Evolutionary conservation across 768 basidiomycete species (phyloP).

Genomic region (Tulasnella sp.): DNA sequence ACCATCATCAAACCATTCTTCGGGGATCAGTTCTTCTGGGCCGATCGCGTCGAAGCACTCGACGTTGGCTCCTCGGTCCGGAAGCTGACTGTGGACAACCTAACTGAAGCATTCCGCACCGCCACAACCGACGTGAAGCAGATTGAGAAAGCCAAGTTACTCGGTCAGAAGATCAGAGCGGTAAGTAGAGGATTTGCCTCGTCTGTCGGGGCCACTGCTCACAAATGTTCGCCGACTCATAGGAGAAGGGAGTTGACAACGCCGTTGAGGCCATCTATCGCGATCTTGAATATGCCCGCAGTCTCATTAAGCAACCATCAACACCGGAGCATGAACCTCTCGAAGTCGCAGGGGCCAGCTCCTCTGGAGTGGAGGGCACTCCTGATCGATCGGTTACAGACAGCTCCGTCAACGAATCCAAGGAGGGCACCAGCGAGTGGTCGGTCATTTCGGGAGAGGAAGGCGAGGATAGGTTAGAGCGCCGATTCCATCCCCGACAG

Average conservation of each 20-base stretch:
- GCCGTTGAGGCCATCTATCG: slow-evolving; percentile 96
- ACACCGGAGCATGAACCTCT: slow-evolving; percentile 12
- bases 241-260: slow-evolving; percentile 93
- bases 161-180: slow-evolving; percentile 83
- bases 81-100: slow-evolving; percentile 73
- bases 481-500: not conserved
- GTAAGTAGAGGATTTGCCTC: slow-evolving; percentile 45
- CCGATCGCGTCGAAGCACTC: slow-evolving; percentile 93
- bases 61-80: slow-evolving; percentile 86
- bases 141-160: slow-evolving; percentile 73
- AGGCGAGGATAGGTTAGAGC: slow-evolving; percentile 3
- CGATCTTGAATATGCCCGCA: slow-evolving; percentile 90
- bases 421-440: slow-evolving; percentile 40
- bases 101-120: slow-evolving; percentile 70
- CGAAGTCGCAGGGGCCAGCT: not conserved
- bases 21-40: slow-evolving; percentile 97
- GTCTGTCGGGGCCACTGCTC: not conserved
- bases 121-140: slow-evolving; percentile 90
- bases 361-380: slow-evolving; percentile 12
- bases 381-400: slow-evolving; percentile 21
- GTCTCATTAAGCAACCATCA: slow-evolving; percentile 64
- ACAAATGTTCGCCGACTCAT: slow-evolving; percentile 27
- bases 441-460: slow-evolving; percentile 22
- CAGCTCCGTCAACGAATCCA: slow-evolving; percentile 30
- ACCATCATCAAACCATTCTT: slow-evolving; percentile 98